Percentiles rank a stretch among this genome's conserved stretches.
Conservation (phyloP, 805 yeast genomes). For the Pichia eremophila region DNA sequence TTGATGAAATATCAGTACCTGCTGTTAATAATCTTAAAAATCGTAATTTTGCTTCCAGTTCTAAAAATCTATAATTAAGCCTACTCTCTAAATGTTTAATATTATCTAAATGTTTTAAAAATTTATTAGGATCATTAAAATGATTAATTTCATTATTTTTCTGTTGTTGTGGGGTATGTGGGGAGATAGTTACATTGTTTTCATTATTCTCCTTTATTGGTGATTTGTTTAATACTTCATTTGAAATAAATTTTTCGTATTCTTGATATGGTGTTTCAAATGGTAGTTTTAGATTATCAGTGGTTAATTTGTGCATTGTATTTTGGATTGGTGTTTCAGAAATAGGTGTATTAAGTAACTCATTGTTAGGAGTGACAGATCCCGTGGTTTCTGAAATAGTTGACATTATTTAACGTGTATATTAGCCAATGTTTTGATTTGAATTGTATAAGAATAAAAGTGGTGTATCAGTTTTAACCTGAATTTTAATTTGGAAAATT, state of each 20-base stretch:
- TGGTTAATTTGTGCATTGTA: background rate
- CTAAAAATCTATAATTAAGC: slow-evolving; percentile 55
- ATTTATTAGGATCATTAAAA: background rate
- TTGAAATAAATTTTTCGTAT: slow-evolving; percentile 7
- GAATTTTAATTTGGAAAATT: background rate
- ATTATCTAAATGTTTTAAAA: slow-evolving; percentile 2
- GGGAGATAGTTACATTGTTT: background rate
- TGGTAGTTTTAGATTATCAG: background rate
- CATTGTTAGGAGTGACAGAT: background rate
- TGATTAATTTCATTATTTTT: background rate
- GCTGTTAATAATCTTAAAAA: slow-evolving; percentile 45
- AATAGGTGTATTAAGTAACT: background rate
- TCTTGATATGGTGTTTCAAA: slow-evolving; percentile 10
- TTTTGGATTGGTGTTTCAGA: background rate
- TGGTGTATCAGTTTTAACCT: too few relatives aligned
- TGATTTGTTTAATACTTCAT: background rate
- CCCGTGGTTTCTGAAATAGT: background rate
- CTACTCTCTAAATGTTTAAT: slow-evolving; percentile 21
- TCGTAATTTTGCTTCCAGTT: slow-evolving; percentile 63
- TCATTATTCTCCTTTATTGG: background rate
- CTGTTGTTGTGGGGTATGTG: background rate
- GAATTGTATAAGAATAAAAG: too few relatives aligned
- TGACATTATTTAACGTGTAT: background rate
- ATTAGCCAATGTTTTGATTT: too few relatives aligned
- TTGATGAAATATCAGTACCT: slow-evolving; percentile 17